Base-by-base conservation (phyloP, 768 basidiomycete species). In the Tricholoma saponaceum region DNA sequence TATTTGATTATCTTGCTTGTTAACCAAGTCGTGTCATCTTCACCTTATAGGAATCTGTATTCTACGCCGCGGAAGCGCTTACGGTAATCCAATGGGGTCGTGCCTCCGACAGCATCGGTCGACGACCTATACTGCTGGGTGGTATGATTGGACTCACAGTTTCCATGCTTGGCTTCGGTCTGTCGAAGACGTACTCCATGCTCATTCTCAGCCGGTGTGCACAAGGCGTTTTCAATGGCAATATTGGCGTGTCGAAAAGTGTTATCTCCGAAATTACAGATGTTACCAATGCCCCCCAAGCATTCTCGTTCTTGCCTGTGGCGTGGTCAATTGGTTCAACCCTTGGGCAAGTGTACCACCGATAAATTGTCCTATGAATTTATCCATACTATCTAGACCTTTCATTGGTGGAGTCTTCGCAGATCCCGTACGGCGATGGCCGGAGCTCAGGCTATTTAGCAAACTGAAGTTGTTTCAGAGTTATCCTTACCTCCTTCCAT, bases 401-500 rank as follows among this genome's bases (percentile, higher is more conserved):
- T 61, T 83, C n/a, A 76, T 83, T 16, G 83, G 83, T 10, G 83
- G 83, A 7, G 68, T 68, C 6, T 72, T 84, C 41, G 70, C 78
- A 13, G 69, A 72, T 1, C 83, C 83, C 10, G 73, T 72, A 16
- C 74, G 80, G 33, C 71, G 72, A 18, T 82, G 78, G 60, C 80
- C 82, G 28, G n/a, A n/a, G n/a, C n/a, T n/a, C n/a, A 33, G 35
- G 0, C 14, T 74, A n/a, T 83, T 84, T 53, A 64, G 65, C 4
- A 51, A 62, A 3, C 60, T 62, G 20, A 60, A 67, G 8, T 81
- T 84, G 51, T 77, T 80, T 72, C 66, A 61, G 4, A 59, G 70
- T 35, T 78, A 77, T 52, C 83, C 83, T 0, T 84, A 83, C 59
- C 85, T 87, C 66, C 73, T 87, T 49, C 78, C 86, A 4, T 87